phyloP scores from a whole-genome alignment of 176 grass and related monocot genomes.

The Bonia amplexicaulis region DNA sequence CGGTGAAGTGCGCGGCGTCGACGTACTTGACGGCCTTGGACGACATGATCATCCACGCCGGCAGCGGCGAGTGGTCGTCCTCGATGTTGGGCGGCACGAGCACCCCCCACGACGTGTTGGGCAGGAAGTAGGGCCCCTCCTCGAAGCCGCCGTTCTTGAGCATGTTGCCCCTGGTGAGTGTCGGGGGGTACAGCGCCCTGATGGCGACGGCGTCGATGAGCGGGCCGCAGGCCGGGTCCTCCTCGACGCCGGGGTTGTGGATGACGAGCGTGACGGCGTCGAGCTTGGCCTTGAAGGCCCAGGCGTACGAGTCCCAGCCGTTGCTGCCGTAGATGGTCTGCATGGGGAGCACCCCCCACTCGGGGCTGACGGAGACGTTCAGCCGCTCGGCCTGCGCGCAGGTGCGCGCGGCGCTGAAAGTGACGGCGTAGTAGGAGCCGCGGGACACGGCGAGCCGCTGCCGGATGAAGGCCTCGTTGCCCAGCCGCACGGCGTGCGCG shows the following conservation, averaged over 20 bases:
- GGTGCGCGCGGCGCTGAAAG: constrained; percentile 85
- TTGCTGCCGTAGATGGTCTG: constrained; percentile 91
- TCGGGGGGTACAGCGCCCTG: constrained; percentile 58
- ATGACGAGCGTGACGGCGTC: constrained; percentile 48
- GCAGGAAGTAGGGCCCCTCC: constrained; percentile 76
- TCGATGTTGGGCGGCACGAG: constrained; percentile 87
- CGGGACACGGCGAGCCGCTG: constrained; percentile 48
- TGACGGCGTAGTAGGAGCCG: constrained; percentile 78
- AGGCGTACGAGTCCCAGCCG: constrained; percentile 90
- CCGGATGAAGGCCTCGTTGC: constrained; percentile 79
- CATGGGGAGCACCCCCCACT: constrained; percentile 68
- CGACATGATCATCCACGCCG: constrained; percentile 78
- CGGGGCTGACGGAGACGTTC: constrained; percentile 84
- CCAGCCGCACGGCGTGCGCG: constrained; percentile 73
- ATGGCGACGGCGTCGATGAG: constrained; percentile 79
- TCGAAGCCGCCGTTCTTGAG: constrained; percentile 94
- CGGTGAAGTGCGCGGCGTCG: constrained; percentile 72
- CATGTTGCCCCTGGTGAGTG: constrained; percentile 44
- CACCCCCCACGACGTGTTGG: constrained; percentile 69
- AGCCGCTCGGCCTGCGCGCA: constrained; percentile 80
- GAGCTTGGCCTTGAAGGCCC: constrained; percentile 77
- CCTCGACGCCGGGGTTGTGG: constrained; percentile 85
- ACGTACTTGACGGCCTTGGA: constrained; percentile 94
- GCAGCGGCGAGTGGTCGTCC: constrained; percentile 90
- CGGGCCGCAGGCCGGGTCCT: constrained; percentile 84